phyloP scores from a whole-genome alignment of 352 stramenopile species.

The Globisporangium acanthophoron region DNA sequence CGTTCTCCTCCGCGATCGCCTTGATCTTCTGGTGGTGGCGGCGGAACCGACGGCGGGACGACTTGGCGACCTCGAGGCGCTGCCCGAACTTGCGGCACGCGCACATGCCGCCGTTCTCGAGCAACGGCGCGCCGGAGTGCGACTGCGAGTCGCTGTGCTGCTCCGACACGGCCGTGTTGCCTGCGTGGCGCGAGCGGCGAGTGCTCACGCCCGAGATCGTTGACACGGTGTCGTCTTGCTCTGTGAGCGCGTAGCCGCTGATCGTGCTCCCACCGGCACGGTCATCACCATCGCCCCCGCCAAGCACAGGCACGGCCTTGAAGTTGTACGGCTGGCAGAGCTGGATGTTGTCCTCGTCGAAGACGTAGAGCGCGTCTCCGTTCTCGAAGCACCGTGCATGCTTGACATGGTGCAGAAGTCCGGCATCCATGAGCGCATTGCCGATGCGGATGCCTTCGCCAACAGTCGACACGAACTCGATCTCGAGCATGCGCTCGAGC shows the following conservation, averaged over 20 bases:
- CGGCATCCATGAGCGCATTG: slow-evolving; percentile 44
- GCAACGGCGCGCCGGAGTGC: slow-evolving; percentile 1
- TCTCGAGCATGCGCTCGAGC: slow-evolving; percentile 19
- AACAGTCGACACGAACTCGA: slow-evolving; percentile 14
- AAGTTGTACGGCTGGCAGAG: slow-evolving; percentile 14
- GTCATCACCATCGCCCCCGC: background rate
- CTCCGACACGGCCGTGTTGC: background rate
- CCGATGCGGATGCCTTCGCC: slow-evolving; percentile 34
- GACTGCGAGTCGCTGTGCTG: background rate
- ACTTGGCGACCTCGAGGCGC: slow-evolving; percentile 18
- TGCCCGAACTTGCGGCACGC: slow-evolving; percentile 34
- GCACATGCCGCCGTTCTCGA: slow-evolving; percentile 19
- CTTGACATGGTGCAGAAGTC: slow-evolving; percentile 39
- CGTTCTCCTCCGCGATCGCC: slow-evolving; percentile 16
- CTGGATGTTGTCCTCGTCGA: slow-evolving; percentile 24
- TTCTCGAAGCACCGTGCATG: slow-evolving; percentile 20
- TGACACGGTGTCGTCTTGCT: background rate
- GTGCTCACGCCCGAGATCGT: background rate
- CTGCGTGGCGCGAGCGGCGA: background rate
- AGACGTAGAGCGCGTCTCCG: slow-evolving; percentile 12
- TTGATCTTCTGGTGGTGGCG: slow-evolving; percentile 15
- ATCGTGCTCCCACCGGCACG: slow-evolving; percentile 4
- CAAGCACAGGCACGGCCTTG: slow-evolving; percentile 5
- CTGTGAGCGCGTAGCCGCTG: slow-evolving; percentile 22
- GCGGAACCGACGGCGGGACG: slow-evolving; percentile 12